Evolutionary conservation across 768 basidiomycete genomes (phyloP).

Genomic region (Boletus coccyginus): DNA sequence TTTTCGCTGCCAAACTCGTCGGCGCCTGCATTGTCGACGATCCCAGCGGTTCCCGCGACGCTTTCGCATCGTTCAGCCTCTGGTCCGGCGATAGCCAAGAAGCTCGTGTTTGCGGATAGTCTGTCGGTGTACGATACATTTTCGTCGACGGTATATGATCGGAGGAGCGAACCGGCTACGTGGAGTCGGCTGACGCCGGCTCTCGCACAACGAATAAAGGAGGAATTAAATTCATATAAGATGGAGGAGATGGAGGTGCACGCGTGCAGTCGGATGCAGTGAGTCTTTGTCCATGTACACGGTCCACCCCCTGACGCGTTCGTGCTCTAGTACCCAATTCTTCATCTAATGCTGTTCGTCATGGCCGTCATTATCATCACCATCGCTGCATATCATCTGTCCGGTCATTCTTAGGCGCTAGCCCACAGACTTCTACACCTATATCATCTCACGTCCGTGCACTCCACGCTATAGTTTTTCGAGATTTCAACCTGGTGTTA

Average conservation of each 20-base stretch:
- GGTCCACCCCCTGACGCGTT: neutral
- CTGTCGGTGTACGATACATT: conserved; percentile 98
- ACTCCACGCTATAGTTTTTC: conserved; percentile 20
- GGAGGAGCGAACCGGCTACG: conserved; percentile 93
- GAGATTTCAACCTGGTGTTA: conserved; percentile 26
- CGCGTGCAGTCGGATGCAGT: conserved; percentile 88
- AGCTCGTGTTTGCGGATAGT: conserved; percentile 86
- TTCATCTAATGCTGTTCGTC: conserved; percentile 59
- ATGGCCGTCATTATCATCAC: conserved; percentile 21
- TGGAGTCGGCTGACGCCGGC: conserved; percentile 95
- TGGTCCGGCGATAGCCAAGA: conserved; percentile 67
- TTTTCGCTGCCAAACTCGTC: conserved; percentile 89
- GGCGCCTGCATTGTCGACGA: conserved; percentile 77
- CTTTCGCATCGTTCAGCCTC: conserved; percentile 76
- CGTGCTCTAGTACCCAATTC: conserved; percentile 69
- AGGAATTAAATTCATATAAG: conserved; percentile 97
- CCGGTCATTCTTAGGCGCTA: conserved; percentile 26
- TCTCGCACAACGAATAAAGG: conserved; percentile 95
- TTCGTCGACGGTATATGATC: conserved; percentile 85
- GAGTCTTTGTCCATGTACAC: conserved; percentile 32
- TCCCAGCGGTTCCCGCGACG: conserved; percentile 45
- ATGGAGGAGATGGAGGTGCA: conserved; percentile 99
- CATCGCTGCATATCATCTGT: conserved; percentile 29
- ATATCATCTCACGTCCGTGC: conserved; percentile 19
- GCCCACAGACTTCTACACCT: conserved; percentile 16